A percentile compares a stretch with the other conserved stretches of the same genome.
These are phyloP conservation scores for Bifiguratus adelaidae DNA, from an alignment of 192 early-diverging fungal genomes.

Conservation along the genomic window DNA sequence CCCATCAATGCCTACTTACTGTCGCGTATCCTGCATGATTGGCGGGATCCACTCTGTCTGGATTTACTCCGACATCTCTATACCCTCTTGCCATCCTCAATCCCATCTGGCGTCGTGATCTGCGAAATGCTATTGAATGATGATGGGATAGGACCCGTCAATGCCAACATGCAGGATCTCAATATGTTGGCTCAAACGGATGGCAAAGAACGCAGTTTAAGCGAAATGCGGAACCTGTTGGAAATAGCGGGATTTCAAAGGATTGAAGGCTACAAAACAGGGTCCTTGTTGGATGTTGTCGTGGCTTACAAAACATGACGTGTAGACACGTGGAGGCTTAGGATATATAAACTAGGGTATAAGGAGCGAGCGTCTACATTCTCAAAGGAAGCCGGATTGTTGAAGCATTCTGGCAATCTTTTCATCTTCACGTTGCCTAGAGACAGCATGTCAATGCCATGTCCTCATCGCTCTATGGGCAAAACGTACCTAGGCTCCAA, in stretches of 20 bases:
- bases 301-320: too few species aligned
- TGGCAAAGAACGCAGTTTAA: slow-evolving; percentile 11
- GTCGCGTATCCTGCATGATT: slow-evolving; percentile 20
- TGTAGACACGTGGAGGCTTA: too few species aligned
- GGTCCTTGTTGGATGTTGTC: not conserved
- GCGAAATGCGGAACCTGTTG: not conserved
- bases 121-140: slow-evolving; percentile 4
- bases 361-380: too few species aligned
- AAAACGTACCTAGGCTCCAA: slow-evolving; percentile 61
- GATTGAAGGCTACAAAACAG: not conserved
- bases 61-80: not conserved
- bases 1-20: slow-evolving; percentile 6
- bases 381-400: slow-evolving; percentile 69
- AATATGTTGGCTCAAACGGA: slow-evolving; percentile 22
- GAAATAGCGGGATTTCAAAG: not conserved
- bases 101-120: not conserved
- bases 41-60: slow-evolving; percentile 10
- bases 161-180: slow-evolving; percentile 8
- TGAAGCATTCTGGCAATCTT: slow-evolving; percentile 58
- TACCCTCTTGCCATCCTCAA: not conserved
- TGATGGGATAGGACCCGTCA: not conserved
- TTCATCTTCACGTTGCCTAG: slow-evolving; percentile 59
- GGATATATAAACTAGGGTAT: too few species aligned
- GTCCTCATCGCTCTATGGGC: not conserved
- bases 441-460: too few species aligned